A percentile compares a stretch with the other conserved stretches of the same genome.
Evolutionary conservation across 2,329 filamentous ascomycete species (phyloP).

Genomic region (Phyllosticta capitalensis): DNA sequence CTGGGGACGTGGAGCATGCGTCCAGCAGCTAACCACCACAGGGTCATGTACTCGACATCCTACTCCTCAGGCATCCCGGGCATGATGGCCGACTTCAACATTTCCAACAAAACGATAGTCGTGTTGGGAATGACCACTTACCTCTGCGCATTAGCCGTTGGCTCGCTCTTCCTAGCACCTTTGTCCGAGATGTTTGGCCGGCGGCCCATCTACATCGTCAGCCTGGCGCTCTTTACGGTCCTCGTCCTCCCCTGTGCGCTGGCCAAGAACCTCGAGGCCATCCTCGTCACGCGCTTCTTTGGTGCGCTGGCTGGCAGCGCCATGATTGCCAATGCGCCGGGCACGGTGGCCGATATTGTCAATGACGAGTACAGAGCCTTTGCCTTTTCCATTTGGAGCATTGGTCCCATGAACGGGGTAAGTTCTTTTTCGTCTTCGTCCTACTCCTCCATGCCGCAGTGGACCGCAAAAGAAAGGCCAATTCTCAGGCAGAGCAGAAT

Average conservation of each 20-base stretch:
- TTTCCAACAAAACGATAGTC: conserved; percentile 37
- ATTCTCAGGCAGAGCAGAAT: too few species aligned
- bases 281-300: conserved; percentile 36
- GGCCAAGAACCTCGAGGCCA: conserved; percentile 31
- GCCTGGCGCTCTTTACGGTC: conserved; percentile 43
- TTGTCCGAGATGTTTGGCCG: conserved; percentile 46
- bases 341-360: conserved; percentile 58
- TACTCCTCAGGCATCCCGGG: conserved; percentile 66
- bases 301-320: conserved; percentile 54
- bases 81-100: conserved; percentile 50
- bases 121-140: conserved; percentile 42
- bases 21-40: not conserved
- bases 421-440: conserved; percentile 46
- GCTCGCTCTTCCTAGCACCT: conserved; percentile 44
- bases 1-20: not conserved
- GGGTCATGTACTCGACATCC: conserved; percentile 66
- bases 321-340: conserved; percentile 64
- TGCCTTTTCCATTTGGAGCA: conserved; percentile 74
- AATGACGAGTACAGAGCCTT: conserved; percentile 68
- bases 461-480: too few species aligned
- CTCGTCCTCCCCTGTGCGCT: conserved; percentile 41
- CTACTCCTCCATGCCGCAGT: conserved; percentile 46
- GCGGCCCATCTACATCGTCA: conserved; percentile 42
- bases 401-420: conserved; percentile 46
- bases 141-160: conserved; percentile 43